These are phyloP conservation scores for Anisodus tanguticus DNA, from an alignment of 257 asterid species.

Conservation along the genomic window DNA sequence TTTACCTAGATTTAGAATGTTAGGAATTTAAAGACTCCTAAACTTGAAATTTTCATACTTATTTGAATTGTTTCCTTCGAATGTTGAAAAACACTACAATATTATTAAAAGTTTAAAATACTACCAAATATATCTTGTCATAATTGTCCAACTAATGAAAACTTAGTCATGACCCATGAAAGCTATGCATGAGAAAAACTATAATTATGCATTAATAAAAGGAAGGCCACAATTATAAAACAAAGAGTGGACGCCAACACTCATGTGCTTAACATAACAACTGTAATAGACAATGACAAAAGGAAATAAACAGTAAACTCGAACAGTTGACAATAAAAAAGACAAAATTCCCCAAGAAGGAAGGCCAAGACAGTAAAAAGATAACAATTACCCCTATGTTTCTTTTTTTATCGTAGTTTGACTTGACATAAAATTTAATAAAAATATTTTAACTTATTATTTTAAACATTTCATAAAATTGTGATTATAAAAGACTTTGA, in stretches of 20 bases:
- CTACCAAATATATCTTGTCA: not conserved
- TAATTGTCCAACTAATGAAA: not conserved
- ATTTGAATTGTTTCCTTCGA: too few relatives aligned
- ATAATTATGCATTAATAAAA: not conserved
- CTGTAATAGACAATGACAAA: not conserved
- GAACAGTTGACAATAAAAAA: conserved; percentile 8
- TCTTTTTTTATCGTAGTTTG: not conserved
- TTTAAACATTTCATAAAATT: not conserved
- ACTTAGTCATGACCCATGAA: not conserved
- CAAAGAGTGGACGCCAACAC: not conserved
- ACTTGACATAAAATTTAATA: not conserved
- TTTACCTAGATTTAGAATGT: too few relatives aligned
- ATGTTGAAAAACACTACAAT: too few relatives aligned
- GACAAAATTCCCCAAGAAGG: not conserved
- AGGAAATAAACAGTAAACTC: not conserved
- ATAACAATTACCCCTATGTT: not conserved
- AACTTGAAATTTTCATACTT: too few relatives aligned
- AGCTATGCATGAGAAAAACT: not conserved
- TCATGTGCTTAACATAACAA: not conserved
- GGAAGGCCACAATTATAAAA: not conserved
- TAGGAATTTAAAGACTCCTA: too few relatives aligned
- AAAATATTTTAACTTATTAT: not conserved
- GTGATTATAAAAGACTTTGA: not conserved
- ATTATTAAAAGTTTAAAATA: too few relatives aligned
- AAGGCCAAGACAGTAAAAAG: not conserved